Conservation (phyloP, 768 basidiomycete genomes). For the Saitozyma podzolica region DNA sequence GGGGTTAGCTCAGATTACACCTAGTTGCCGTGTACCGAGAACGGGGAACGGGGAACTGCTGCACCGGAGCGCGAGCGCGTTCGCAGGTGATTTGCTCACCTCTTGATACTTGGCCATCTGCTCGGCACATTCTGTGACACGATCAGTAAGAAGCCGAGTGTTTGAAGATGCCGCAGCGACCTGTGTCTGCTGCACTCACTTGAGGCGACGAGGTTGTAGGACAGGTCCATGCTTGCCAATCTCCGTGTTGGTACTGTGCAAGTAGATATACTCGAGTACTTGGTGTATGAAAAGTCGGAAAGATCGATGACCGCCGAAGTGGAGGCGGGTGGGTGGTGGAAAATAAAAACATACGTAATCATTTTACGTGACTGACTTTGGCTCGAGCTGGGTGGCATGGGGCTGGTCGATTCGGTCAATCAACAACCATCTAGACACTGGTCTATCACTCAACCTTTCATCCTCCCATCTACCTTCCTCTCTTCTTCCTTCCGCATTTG, state of each 20-base stretch:
- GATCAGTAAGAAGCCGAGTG: not conserved
- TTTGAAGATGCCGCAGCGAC: not conserved
- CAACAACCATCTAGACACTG: too few species aligned
- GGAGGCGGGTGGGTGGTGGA: not conserved
- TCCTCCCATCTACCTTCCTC: not conserved
- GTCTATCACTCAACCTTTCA: not conserved
- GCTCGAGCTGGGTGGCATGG: not conserved
- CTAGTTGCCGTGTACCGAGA: not conserved
- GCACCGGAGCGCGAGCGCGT: too few species aligned
- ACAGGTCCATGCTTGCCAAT: constrained; percentile 42
- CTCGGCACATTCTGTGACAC: constrained; percentile 44
- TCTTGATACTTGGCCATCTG: constrained; percentile 51
- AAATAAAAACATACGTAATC: not conserved
- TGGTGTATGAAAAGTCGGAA: too few species aligned
- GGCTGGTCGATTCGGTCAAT: not conserved
- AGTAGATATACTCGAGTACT: too few species aligned
- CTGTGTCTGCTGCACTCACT: constrained; percentile 27
- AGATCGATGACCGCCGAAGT: too few species aligned
- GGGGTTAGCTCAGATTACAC: not conserved
- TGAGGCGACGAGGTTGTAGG: constrained; percentile 48
- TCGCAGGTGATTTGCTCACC: constrained; percentile 16
- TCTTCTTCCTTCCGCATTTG: too few species aligned
- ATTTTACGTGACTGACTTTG: constrained; percentile 7
- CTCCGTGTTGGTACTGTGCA: not conserved
- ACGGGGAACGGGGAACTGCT: not conserved